These are phyloP conservation scores for Pythium coloratum DNA, from an alignment of 352 stramenopile species.

Conservation along the genomic window DNA sequence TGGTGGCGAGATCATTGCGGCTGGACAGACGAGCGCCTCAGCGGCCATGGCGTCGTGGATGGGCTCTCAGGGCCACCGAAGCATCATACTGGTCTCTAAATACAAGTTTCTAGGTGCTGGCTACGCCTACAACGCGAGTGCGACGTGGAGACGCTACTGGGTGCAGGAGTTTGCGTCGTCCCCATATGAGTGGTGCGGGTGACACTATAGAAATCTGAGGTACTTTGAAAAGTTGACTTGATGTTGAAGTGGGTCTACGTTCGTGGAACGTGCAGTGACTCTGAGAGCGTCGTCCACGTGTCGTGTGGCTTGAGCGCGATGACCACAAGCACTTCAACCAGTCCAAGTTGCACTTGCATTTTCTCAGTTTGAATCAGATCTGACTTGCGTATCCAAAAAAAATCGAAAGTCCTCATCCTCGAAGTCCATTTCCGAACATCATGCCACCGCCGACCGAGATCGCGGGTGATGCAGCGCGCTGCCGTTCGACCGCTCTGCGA, in stretches of 20 bases:
- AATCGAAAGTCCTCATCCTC: not conserved
- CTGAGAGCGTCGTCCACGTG: not conserved
- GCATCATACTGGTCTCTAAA: slow-evolving; percentile 5
- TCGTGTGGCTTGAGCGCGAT: too few relatives aligned
- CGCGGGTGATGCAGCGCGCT: not conserved
- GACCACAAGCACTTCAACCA: too few relatives aligned
- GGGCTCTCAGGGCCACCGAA: slow-evolving; percentile 11
- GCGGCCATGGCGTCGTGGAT: slow-evolving; percentile 12
- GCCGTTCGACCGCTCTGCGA: not conserved
- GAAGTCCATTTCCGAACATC: not conserved
- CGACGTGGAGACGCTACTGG: slow-evolving; percentile 12
- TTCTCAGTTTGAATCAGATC: too few relatives aligned
- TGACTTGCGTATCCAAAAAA: not conserved
- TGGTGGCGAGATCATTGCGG: slow-evolving; percentile 12
- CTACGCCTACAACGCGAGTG: slow-evolving; percentile 4
- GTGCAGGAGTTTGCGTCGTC: slow-evolving; percentile 4
- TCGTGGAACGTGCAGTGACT: not conserved
- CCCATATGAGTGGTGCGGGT: not conserved
- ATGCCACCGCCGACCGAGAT: not conserved
- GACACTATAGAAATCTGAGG: not conserved
- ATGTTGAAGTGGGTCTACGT: not conserved
- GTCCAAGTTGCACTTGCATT: too few relatives aligned
- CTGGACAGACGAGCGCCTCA: slow-evolving; percentile 3
- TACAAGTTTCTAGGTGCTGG: slow-evolving; percentile 2
- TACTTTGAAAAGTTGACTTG: too few relatives aligned